These are phyloP conservation scores for Xylaria telfairii DNA, from an alignment of 495 filamentous ascomycete genomes.

Conservation along the genomic window DNA sequence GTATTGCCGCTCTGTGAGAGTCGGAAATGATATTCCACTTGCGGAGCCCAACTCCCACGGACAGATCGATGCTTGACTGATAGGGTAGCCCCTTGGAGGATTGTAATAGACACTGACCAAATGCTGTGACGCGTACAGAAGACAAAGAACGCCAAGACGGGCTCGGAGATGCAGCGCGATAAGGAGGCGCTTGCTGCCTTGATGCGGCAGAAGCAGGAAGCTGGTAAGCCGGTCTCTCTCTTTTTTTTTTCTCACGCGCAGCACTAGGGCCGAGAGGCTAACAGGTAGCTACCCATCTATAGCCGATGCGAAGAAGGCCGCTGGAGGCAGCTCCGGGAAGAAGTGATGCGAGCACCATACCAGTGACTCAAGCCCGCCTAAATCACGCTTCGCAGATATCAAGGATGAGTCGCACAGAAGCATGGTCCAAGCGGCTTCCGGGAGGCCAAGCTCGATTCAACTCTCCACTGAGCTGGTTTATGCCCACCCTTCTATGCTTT, in stretches of 20 bases:
- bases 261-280: constrained; percentile 1
- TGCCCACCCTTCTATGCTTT: not conserved
- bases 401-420: not conserved
- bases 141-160: constrained; percentile 60
- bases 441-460: not conserved
- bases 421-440: not conserved
- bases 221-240: constrained; percentile 63
- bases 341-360: constrained; percentile 27
- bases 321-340: constrained; percentile 39
- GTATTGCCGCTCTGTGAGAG: not conserved
- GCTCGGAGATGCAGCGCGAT: constrained; percentile 70
- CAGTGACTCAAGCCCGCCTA: constrained; percentile 14
- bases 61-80: constrained; percentile 12
- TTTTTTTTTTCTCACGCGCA: not conserved
- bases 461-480: not conserved
- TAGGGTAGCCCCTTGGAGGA: not conserved
- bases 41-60: not conserved
- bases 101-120: constrained; percentile 25
- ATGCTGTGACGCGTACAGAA: constrained; percentile 60
- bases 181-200: constrained; percentile 80
- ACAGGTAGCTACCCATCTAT: not conserved
- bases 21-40: not conserved
- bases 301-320: constrained; percentile 61
- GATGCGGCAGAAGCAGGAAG: constrained; percentile 90
- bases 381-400: not conserved